Percentiles rank a stretch among this genome's conserved stretches.
Conservation (phyloP, 306 rosid species). For the Erythrophleum fordii region DNA sequence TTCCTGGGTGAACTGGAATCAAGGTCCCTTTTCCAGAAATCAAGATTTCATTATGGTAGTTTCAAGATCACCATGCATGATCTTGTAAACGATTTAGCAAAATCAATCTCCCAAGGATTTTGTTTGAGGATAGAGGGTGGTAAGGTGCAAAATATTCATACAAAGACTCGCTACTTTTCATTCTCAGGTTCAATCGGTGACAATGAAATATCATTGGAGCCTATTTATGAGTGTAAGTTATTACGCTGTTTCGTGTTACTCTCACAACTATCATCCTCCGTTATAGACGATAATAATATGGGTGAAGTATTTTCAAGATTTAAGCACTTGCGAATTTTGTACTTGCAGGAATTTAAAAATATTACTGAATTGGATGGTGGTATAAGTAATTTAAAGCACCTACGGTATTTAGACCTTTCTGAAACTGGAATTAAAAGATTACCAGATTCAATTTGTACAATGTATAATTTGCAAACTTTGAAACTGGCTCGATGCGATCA, state of each 20-base stretch:
- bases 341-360: background rate
- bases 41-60: background rate
- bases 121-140: background rate
- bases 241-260: background rate
- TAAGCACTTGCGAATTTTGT: background rate
- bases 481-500: background rate
- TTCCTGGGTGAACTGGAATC: background rate
- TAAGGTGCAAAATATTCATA: background rate
- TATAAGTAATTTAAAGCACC: background rate
- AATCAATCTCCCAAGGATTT: background rate
- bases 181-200: too few species aligned
- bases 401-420: conserved; percentile 4
- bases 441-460: background rate
- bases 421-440: background rate
- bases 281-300: too few species aligned
- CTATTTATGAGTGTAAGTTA: background rate
- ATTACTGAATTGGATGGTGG: background rate
- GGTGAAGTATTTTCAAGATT: background rate
- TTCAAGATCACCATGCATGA: background rate
- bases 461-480: background rate
- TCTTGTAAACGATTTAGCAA: conserved; percentile 2
- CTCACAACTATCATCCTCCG: background rate
- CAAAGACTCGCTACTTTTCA: background rate
- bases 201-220: background rate
- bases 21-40: background rate